Percentiles rank a stretch among this genome's conserved stretches.
phyloP scores from a whole-genome alignment of 75 land plant species.

The Selaginella tamariscina region DNA sequence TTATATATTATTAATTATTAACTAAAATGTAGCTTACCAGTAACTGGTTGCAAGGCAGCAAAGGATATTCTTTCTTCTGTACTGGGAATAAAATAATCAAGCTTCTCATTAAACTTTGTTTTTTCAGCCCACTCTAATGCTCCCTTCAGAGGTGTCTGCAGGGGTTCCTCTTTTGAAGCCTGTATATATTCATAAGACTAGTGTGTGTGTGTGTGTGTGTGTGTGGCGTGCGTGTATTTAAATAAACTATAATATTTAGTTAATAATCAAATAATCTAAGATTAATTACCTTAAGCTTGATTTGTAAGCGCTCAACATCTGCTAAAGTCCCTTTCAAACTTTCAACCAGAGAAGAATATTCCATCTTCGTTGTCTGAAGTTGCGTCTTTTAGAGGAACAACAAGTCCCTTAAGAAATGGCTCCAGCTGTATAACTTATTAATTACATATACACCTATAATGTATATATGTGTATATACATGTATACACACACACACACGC shows the following conservation, averaged over 20 bases:
- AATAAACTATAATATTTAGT: not conserved
- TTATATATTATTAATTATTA: not conserved
- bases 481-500: constrained; percentile 15
- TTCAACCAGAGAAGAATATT: constrained; percentile 23
- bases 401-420: constrained; percentile 62
- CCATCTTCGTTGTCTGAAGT: constrained; percentile 15
- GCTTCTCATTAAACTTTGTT: constrained; percentile 18
- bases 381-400: constrained; percentile 46
- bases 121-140: constrained; percentile 70
- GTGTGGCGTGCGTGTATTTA: no score
- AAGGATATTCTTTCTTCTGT: constrained; percentile 53
- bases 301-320: constrained; percentile 60
- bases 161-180: constrained; percentile 47
- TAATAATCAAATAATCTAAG: not conserved
- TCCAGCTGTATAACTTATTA: constrained; percentile 60
- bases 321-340: constrained; percentile 35
- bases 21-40: constrained; percentile 24
- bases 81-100: constrained; percentile 34
- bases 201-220: no score
- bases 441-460: no score
- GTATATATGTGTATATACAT: no score
- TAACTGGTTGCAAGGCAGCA: constrained; percentile 56
- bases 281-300: constrained; percentile 59
- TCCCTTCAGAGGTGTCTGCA: constrained; percentile 51
- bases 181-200: no score